Evolutionary conservation across 2,329 filamentous ascomycete species (phyloP).

Genomic region (Zopfia rhizophila): DNA sequence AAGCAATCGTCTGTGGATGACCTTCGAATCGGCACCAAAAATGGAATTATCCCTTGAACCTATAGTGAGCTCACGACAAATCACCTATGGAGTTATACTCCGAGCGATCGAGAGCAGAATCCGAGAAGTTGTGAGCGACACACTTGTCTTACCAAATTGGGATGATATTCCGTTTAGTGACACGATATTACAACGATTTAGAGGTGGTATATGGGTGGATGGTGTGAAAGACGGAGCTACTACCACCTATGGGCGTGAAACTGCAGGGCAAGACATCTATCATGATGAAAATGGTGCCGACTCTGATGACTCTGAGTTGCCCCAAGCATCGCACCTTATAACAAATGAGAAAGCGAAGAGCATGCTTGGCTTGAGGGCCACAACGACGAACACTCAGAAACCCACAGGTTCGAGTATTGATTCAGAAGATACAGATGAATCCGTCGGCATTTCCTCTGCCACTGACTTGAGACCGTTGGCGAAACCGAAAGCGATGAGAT

Average conservation of each 20-base stretch:
- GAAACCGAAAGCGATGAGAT: constrained; percentile 67
- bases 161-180: constrained; percentile 93
- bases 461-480: constrained; percentile 29
- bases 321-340: too few relatives aligned
- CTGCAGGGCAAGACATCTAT: background rate
- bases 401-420: constrained; percentile 34
- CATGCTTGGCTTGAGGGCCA: constrained; percentile 24
- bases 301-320: constrained; percentile 3
- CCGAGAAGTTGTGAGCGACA: constrained; percentile 92
- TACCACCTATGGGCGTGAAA: background rate
- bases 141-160: constrained; percentile 92
- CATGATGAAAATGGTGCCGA: constrained; percentile 4
- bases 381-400: constrained; percentile 31
- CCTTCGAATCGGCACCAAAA: constrained; percentile 92
- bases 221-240: constrained; percentile 28
- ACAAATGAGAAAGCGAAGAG: constrained; percentile 32
- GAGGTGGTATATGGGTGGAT: constrained; percentile 82
- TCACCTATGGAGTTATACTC: constrained; percentile 92
- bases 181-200: constrained; percentile 79
- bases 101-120: constrained; percentile 95
- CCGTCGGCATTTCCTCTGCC: constrained; percentile 35
- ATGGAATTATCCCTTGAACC: constrained; percentile 95
- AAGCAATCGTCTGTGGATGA: constrained; percentile 95
- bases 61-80: constrained; percentile 93
- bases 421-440: constrained; percentile 20